A percentile compares a stretch with the other conserved stretches of the same genome.
These are phyloP conservation scores for Gastrolobium villosum DNA, from an alignment of 306 rosid species.

Conservation along the genomic window DNA sequence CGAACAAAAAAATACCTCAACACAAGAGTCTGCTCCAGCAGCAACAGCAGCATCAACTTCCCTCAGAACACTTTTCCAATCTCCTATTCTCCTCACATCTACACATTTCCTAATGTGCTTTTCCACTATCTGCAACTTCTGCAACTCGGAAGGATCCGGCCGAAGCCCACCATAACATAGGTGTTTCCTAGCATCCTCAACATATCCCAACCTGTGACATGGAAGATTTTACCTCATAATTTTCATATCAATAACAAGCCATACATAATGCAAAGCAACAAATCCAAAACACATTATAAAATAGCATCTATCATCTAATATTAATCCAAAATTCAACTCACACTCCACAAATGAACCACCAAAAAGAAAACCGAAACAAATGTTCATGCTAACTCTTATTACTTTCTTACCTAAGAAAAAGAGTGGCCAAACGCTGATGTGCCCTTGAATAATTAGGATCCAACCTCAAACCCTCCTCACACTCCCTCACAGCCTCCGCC, in stretches of 20 bases:
- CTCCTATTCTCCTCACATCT: slow-evolving; percentile 69
- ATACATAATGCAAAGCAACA: slow-evolving; percentile 29
- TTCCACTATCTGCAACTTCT: slow-evolving; percentile 68
- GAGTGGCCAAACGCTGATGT: slow-evolving; percentile 77
- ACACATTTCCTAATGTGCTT: slow-evolving; percentile 72
- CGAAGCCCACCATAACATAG: slow-evolving; percentile 61
- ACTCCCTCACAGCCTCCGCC: slow-evolving; percentile 73
- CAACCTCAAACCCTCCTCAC: slow-evolving; percentile 83
- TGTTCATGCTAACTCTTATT: background rate
- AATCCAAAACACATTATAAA: slow-evolving; percentile 29
- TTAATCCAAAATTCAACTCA: no score
- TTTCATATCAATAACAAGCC: slow-evolving; percentile 1
- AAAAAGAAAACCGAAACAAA: no score
- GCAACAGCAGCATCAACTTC: slow-evolving; percentile 74
- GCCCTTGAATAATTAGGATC: slow-evolving; percentile 83
- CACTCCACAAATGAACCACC: no score
- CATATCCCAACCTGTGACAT: slow-evolving; percentile 71
- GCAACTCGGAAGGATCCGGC: slow-evolving; percentile 62
- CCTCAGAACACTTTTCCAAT: slow-evolving; percentile 74
- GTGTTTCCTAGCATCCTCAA: slow-evolving; percentile 79
- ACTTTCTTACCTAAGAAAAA: slow-evolving; percentile 66
- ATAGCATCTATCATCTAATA: background rate
- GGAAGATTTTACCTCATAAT: background rate
- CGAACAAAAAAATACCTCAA: slow-evolving; percentile 55
- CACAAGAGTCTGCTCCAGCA: slow-evolving; percentile 72